phyloP scores from a whole-genome alignment of 306 rosid species.

The Amphicarpaea edgeworthii region DNA sequence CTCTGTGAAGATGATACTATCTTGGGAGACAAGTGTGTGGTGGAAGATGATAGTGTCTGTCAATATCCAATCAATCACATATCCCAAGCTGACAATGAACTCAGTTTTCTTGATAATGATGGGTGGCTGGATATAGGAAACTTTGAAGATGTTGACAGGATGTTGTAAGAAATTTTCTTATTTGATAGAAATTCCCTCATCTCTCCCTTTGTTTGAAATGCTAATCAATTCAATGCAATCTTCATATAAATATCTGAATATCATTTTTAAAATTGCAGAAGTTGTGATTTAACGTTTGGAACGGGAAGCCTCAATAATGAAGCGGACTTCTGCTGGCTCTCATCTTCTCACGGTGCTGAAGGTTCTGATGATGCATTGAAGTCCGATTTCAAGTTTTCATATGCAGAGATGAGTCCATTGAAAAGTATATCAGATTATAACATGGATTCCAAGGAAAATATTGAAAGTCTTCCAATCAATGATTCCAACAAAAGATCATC shows the following conservation, averaged over 20 bases:
- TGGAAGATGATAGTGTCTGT: constrained; percentile 59
- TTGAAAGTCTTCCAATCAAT: constrained; percentile 46
- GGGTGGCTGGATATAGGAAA: constrained; percentile 83
- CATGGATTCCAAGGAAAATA: constrained; percentile 49
- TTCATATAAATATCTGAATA: constrained; percentile 7
- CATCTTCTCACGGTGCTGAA: constrained; percentile 66
- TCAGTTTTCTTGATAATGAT: constrained; percentile 75
- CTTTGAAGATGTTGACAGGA: constrained; percentile 87
- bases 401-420: constrained; percentile 59
- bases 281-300: constrained; percentile 77
- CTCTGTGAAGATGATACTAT: constrained; percentile 59
- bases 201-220: constrained; percentile 30
- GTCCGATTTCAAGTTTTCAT: constrained; percentile 62
- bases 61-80: constrained; percentile 59
- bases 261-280: constrained; percentile 58
- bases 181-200: constrained; percentile 24
- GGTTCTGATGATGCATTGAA: constrained; percentile 67
- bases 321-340: constrained; percentile 74
- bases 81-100: constrained; percentile 70
- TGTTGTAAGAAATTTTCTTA: constrained; percentile 56
- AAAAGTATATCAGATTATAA: constrained; percentile 52
- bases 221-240: constrained; percentile 30
- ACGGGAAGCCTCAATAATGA: constrained; percentile 69
- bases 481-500: constrained; percentile 47
- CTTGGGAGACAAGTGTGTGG: constrained; percentile 64